Conservation (phyloP, 352 stramenopile species). For the Aphanomyces cochlioides region DNA sequence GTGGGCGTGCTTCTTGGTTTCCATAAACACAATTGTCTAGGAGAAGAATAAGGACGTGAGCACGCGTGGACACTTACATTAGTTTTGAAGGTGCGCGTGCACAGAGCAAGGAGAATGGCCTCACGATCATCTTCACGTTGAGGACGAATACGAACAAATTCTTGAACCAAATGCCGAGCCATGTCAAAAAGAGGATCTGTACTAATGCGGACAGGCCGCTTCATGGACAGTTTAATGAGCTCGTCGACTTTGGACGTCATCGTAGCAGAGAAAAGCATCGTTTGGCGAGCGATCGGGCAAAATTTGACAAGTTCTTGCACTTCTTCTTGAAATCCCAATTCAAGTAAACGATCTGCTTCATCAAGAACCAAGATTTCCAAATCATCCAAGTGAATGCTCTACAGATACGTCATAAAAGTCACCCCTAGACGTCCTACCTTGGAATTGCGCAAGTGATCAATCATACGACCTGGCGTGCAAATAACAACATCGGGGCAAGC, state of each 20-base stretch:
- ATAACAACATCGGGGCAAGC: slow-evolving; percentile 96
- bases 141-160: slow-evolving; percentile 96
- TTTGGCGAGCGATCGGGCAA: slow-evolving; percentile 94
- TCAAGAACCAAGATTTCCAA: slow-evolving; percentile 96
- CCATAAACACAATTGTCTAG: slow-evolving; percentile 98
- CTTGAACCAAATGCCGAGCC: slow-evolving; percentile 94
- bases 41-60: not conserved
- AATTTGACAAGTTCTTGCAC: slow-evolving; percentile 94
- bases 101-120: slow-evolving; percentile 93
- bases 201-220: slow-evolving; percentile 93
- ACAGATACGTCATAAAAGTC: slow-evolving; percentile 22
- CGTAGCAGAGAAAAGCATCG: slow-evolving; percentile 98
- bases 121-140: slow-evolving; percentile 91
- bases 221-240: slow-evolving; percentile 95
- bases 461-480: slow-evolving; percentile 96
- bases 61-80: slow-evolving; percentile 37
- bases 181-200: slow-evolving; percentile 94
- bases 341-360: slow-evolving; percentile 94
- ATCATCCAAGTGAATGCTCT: slow-evolving; percentile 96
- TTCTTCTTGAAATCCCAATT: slow-evolving; percentile 98
- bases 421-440: not conserved
- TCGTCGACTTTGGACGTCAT: slow-evolving; percentile 98
- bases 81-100: slow-evolving; percentile 92
- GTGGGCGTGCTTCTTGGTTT: slow-evolving; percentile 96
- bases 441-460: slow-evolving; percentile 98